Evolutionary conservation across 441 rosid genomes (phyloP).

Genomic region (Gossypium lobatum): DNA sequence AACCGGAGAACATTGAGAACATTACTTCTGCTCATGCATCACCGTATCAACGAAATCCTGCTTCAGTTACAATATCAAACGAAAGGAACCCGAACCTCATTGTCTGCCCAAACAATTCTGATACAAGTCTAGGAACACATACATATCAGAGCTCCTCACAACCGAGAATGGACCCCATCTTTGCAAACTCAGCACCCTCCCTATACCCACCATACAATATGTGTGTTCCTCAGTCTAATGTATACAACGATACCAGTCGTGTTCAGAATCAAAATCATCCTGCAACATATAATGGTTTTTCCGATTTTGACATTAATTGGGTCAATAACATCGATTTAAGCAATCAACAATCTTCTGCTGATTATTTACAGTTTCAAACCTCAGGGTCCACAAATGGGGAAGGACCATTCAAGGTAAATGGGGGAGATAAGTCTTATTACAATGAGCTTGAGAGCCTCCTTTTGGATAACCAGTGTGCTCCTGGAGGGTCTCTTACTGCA

Average conservation of each 20-base stretch:
- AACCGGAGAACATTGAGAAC: neutral
- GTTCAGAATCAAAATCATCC: constrained; percentile 22
- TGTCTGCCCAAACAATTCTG: constrained; percentile 16
- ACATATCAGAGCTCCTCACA: constrained; percentile 15
- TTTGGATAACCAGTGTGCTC: constrained; percentile 27
- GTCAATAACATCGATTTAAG: constrained; percentile 13
- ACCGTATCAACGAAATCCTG: constrained; percentile 15
- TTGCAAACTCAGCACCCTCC: constrained; percentile 19
- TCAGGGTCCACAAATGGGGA: constrained; percentile 21
- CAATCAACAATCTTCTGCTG: constrained; percentile 22
- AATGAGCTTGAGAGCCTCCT: constrained; percentile 31
- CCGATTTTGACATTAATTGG: constrained; percentile 20
- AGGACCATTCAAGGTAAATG: constrained; percentile 15
- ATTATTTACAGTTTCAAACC: constrained; percentile 16
- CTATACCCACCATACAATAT: constrained; percentile 22
- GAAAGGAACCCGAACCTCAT: neutral
- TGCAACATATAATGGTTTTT: constrained; percentile 3
- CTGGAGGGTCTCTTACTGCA: constrained; percentile 21
- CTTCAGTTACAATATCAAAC: constrained; percentile 22
- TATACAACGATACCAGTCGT: constrained; percentile 18
- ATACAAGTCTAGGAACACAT: constrained; percentile 17
- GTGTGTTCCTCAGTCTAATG: constrained; percentile 22
- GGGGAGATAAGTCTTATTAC: constrained; percentile 14
- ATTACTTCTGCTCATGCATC: constrained; percentile 20
- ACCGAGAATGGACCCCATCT: constrained; percentile 12